phyloP scores from a whole-genome alignment of 805 yeast genomes.

The Myxozyma sirexii region DNA sequence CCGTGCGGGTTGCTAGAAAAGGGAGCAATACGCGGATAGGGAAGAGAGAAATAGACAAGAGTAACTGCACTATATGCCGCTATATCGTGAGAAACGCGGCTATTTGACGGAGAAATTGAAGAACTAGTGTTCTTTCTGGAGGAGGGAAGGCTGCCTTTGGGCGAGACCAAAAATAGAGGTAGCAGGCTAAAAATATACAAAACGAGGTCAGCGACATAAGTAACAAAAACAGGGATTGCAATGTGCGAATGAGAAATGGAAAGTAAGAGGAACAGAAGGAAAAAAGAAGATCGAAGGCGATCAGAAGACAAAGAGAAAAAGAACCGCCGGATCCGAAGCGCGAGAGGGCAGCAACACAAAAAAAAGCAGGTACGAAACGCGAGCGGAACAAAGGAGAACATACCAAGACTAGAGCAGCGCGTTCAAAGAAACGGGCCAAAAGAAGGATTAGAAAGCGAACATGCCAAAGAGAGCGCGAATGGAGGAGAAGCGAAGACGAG shows the following conservation, averaged over 20 bases:
- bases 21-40: background rate
- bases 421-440: too few relatives aligned
- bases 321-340: background rate
- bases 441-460: too few relatives aligned
- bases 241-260: background rate
- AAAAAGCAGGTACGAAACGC: background rate
- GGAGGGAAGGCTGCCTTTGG: background rate
- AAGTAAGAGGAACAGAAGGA: background rate
- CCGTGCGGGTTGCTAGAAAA: background rate
- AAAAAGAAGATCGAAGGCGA: background rate
- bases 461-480: too few relatives aligned
- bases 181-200: constrained; percentile 5
- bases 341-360: background rate
- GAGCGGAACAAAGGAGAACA: background rate
- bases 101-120: background rate
- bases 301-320: too few relatives aligned
- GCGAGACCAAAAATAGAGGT: background rate
- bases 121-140: background rate
- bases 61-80: too few relatives aligned
- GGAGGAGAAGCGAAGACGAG: background rate
- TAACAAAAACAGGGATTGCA: background rate
- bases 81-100: background rate
- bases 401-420: background rate
- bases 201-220: background rate
- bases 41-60: too few relatives aligned